Evolutionary conservation across 495 filamentous ascomycete genomes (phyloP).

Genomic region (Trichoderma parareesei): DNA sequence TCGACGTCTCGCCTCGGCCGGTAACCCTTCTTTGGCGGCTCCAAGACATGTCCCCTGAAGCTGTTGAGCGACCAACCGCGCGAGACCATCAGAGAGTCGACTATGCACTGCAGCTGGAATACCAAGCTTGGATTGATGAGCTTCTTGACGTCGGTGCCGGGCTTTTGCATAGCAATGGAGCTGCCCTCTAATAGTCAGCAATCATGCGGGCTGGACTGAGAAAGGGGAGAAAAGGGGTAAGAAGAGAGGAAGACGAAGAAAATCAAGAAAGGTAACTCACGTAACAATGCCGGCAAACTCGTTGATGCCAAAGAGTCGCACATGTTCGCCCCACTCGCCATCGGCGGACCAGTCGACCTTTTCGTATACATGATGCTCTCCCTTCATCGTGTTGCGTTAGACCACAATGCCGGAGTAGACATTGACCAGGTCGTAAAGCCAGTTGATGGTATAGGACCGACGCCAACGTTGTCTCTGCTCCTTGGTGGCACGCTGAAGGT

Average conservation of each 20-base stretch:
- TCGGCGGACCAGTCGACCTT: slow-evolving; percentile 15
- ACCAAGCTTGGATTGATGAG: slow-evolving; percentile 37
- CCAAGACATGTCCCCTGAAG: slow-evolving; percentile 25
- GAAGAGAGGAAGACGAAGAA: no score
- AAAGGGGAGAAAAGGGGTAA: not conserved
- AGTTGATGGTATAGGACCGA: slow-evolving; percentile 40
- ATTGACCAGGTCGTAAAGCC: slow-evolving; percentile 43
- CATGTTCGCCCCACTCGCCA: slow-evolving; percentile 20
- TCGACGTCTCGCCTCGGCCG: slow-evolving; percentile 36
- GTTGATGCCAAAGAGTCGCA: slow-evolving; percentile 32
- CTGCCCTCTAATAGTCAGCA: not conserved
- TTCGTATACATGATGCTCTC: slow-evolving; percentile 25
- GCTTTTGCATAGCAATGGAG: slow-evolving; percentile 34
- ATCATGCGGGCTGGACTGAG: not conserved
- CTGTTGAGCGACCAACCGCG: slow-evolving; percentile 31
- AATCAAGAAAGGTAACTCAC: not conserved
- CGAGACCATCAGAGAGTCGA: slow-evolving; percentile 34
- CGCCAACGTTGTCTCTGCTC: slow-evolving; percentile 36
- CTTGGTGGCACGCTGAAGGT: slow-evolving; percentile 30
- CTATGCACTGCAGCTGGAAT: slow-evolving; percentile 40
- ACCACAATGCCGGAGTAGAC: slow-evolving; percentile 33
- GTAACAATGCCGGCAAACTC: slow-evolving; percentile 33
- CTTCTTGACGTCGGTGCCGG: slow-evolving; percentile 26
- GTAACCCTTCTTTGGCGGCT: slow-evolving; percentile 23
- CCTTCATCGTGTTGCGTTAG: slow-evolving; percentile 27